Evolutionary conservation across 805 yeast species (phyloP).

Genomic region (Kluyveromyces nonfermentans): DNA sequence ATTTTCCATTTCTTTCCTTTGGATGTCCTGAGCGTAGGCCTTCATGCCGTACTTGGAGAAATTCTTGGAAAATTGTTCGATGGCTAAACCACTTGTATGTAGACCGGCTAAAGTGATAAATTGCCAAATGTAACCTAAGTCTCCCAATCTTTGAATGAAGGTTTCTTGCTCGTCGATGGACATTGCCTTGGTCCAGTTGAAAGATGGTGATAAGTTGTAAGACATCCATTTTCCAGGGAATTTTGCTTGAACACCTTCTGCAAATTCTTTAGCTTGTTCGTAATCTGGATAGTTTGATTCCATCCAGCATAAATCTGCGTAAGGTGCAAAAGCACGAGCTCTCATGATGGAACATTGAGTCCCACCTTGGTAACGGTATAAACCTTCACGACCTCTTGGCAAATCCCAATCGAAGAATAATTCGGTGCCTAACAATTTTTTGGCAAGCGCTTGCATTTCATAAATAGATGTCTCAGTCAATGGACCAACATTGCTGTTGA

Average conservation of each 20-base stretch:
- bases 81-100: slow-evolving; percentile 90
- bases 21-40: slow-evolving; percentile 86
- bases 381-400: slow-evolving; percentile 93
- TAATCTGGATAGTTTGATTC: slow-evolving; percentile 93
- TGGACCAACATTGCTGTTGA: slow-evolving; percentile 63
- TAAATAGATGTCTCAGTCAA: slow-evolving; percentile 64
- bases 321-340: slow-evolving; percentile 91
- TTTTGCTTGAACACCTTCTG: slow-evolving; percentile 74
- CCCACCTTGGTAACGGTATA: slow-evolving; percentile 93
- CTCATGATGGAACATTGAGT: slow-evolving; percentile 96
- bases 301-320: slow-evolving; percentile 96
- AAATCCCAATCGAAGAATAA: slow-evolving; percentile 90
- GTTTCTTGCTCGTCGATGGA: slow-evolving; percentile 77
- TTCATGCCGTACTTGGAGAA: slow-evolving; percentile 83
- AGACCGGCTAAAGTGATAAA: slow-evolving; percentile 95
- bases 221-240: slow-evolving; percentile 94
- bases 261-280: slow-evolving; percentile 88
- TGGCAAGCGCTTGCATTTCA: slow-evolving; percentile 72
- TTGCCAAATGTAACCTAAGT: slow-evolving; percentile 94
- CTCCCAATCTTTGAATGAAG: slow-evolving; percentile 75
- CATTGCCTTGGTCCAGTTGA: slow-evolving; percentile 98
- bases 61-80: slow-evolving; percentile 72
- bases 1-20: slow-evolving; percentile 75
- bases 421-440: slow-evolving; percentile 68
- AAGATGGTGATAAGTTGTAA: slow-evolving; percentile 92